Evolutionary conservation across 2,329 filamentous ascomycete species (phyloP), one percentile per base, ranked within the genome.

Genomic region (Diaporthe ampelina): DNA sequence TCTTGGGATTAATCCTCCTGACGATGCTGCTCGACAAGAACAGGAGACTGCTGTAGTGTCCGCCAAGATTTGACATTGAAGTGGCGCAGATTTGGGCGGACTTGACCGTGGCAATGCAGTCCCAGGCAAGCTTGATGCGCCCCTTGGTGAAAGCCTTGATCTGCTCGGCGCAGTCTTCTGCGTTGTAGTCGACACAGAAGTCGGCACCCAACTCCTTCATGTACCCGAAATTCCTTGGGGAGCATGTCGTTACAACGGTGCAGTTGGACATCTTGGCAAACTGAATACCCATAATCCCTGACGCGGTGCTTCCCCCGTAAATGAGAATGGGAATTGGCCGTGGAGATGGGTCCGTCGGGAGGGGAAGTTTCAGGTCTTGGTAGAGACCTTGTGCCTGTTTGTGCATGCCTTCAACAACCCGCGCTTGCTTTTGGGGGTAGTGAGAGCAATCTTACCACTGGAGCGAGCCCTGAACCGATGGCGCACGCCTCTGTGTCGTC

Each of bases 121-220:
- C 48, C 48, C 48, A 50, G 1, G 48, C 48, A 50, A 24, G 48
- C 48, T 50, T 50, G 48, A 50, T 9, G 37, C 11, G 37, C 6
- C 8, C 37, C 37, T 29, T 29, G 29, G 11, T 13, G 9, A n/a
- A 17, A 17, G 21, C 7, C 21, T 50, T 50, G 48, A 50, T 50
- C 21, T 50, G 21, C 48, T 50, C 48, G 21, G 21, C 48, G 21
- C 48, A 50, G 10, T 24, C 21, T 7, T 24, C 48, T 2, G 48
- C 80, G 7, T 81, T 82, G 77, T 88, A 87, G 76, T 88, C 86
- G 58, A 87, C 86, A 0, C 84, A 83, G 2, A 82, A 77, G 13
- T 76, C 79, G 1, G 86, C 86, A 0, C 88, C 88, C 0, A 89
- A 82, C 84, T 13, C 86, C 77, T 70, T 83, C 82, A 40, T 9